phyloP scores from a whole-genome alignment of 1,284 basidiomycete genomes.

The Coniophora puteana region DNA sequence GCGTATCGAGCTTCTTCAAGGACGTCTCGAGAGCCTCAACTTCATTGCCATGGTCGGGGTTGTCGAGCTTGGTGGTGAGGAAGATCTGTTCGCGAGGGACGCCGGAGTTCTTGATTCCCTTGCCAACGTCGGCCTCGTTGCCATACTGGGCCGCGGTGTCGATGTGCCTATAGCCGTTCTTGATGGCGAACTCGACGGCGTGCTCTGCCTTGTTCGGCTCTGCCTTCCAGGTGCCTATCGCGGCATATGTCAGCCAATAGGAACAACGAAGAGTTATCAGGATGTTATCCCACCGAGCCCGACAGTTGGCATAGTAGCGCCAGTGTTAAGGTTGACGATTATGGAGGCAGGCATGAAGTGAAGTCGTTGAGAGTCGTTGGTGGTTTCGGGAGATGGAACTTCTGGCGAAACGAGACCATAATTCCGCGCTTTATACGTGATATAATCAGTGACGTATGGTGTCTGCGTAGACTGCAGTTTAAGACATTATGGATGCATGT shows the following conservation, averaged over 20 bases:
- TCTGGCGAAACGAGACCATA: no score
- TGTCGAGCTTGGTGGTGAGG: slow-evolving; percentile 73
- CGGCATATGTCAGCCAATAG: background rate
- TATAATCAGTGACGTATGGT: no score
- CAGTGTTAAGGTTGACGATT: slow-evolving; percentile 66
- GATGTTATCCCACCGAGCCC: slow-evolving; percentile 56
- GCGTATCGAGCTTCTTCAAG: slow-evolving; percentile 60
- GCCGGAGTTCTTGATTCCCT: slow-evolving; percentile 69
- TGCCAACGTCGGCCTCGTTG: slow-evolving; percentile 68
- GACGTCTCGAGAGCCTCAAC: slow-evolving; percentile 63
- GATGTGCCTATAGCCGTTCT: slow-evolving; percentile 69
- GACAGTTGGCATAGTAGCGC: slow-evolving; percentile 68
- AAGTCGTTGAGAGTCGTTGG: no score
- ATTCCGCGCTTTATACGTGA: no score
- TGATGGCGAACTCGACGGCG: slow-evolving; percentile 70
- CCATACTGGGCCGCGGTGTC: slow-evolving; percentile 49
- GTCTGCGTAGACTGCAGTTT: no score
- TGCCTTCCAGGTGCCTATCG: slow-evolving; percentile 78
- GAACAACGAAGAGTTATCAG: no score
- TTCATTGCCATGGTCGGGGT: slow-evolving; percentile 59
- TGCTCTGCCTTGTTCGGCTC: slow-evolving; percentile 52
- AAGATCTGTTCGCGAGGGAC: slow-evolving; percentile 63
- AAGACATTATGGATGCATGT: no score
- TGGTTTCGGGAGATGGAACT: no score
- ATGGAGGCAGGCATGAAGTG: slow-evolving; percentile 42